Evolutionary conservation across 805 yeast genomes (phyloP).

Genomic region (Priceomyces haplophilus): DNA sequence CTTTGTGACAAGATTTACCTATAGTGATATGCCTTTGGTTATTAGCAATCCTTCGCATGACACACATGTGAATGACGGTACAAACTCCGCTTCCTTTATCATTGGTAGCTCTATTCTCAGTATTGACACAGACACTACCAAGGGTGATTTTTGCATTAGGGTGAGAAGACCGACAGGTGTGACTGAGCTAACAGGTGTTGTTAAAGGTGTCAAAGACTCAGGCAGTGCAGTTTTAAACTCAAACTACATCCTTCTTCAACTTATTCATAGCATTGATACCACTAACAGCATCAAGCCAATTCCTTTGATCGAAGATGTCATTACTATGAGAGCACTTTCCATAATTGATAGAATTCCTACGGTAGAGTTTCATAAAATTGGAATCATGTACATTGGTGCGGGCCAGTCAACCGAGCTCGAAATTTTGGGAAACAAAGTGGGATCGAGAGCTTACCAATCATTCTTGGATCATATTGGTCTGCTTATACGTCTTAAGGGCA

Average conservation of each 20-base stretch:
- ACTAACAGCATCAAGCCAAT: slow-evolving; percentile 39
- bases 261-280: slow-evolving; percentile 42
- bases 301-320: slow-evolving; percentile 48
- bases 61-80: slow-evolving; percentile 9
- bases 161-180: slow-evolving; percentile 70
- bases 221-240: slow-evolving; percentile 21
- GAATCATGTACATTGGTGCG: slow-evolving; percentile 70
- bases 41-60: slow-evolving; percentile 25
- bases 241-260: slow-evolving; percentile 50
- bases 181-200: slow-evolving; percentile 41
- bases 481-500: slow-evolving; percentile 54
- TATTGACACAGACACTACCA: slow-evolving; percentile 48
- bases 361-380: slow-evolving; percentile 74
- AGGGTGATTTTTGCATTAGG: slow-evolving; percentile 51
- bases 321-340: slow-evolving; percentile 48
- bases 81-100: slow-evolving; percentile 49
- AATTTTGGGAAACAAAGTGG: slow-evolving; percentile 60
- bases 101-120: slow-evolving; percentile 56
- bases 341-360: slow-evolving; percentile 74
- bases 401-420: slow-evolving; percentile 63
- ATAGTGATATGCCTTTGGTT: slow-evolving; percentile 57
- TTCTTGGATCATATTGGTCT: slow-evolving; percentile 61
- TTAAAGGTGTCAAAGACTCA: slow-evolving; percentile 12
- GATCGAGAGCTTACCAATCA: slow-evolving; percentile 59
- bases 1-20: slow-evolving; percentile 63